These are phyloP conservation scores for Leccinum subgranulosum DNA, from an alignment of 768 basidiomycete species.

Conservation along the genomic window DNA sequence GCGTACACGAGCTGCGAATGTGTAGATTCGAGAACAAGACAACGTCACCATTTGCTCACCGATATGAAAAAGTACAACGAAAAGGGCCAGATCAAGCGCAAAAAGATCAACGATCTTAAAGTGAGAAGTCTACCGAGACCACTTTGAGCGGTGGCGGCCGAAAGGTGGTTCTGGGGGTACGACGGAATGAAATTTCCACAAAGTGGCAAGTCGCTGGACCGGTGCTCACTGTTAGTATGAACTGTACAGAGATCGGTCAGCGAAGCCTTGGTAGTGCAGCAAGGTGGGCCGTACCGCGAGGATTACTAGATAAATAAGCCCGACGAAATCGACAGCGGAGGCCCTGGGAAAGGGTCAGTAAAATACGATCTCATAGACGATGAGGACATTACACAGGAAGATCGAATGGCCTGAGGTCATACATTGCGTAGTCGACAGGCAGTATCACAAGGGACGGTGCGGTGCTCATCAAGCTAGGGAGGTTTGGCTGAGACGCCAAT, in stretches of 20 bases:
- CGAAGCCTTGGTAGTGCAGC: not conserved
- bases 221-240: conserved; percentile 25
- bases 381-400: conserved; percentile 46
- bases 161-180: conserved; percentile 28
- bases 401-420: conserved; percentile 57
- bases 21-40: not conserved
- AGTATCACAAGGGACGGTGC: conserved; percentile 49
- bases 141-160: conserved; percentile 34
- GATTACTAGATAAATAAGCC: conserved; percentile 49
- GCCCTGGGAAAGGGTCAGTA: conserved; percentile 36
- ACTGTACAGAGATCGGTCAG: conserved; percentile 16
- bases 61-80: conserved; percentile 42
- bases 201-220: not conserved
- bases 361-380: not conserved
- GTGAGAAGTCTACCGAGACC: conserved; percentile 40
- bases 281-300: conserved; percentile 20
- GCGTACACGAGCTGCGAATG: conserved; percentile 49
- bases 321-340: conserved; percentile 50
- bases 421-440: conserved; percentile 46
- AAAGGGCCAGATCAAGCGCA: conserved; percentile 40
- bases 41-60: conserved; percentile 22
- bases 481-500: conserved; percentile 26
- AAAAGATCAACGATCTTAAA: conserved; percentile 35
- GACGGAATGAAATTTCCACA: not conserved
- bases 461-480: conserved; percentile 36